Evolutionary conservation across 148 eudicot species (phyloP).

Genomic region (Mesembryanthemum crystallinum): DNA sequence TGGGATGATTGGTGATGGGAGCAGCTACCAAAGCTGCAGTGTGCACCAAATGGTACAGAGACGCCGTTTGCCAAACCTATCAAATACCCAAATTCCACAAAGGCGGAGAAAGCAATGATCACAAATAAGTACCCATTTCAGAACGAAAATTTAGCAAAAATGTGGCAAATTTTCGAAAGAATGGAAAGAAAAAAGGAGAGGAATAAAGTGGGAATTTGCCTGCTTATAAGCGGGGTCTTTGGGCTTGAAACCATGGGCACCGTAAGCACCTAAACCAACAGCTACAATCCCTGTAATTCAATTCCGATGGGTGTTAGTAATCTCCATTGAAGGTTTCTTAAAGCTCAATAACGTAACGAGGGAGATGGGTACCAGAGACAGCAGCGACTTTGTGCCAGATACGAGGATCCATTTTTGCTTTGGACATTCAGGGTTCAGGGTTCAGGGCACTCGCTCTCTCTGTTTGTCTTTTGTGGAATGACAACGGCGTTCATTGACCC

Average conservation of each 20-base stretch:
- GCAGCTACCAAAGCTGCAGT: conserved; percentile 82
- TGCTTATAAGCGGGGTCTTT: conserved; percentile 71
- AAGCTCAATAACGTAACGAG: background rate
- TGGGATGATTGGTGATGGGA: conserved; percentile 65
- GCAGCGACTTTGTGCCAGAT: conserved; percentile 91
- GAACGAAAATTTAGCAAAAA: background rate
- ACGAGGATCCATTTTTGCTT: conserved; percentile 57
- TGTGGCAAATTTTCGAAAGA: no score
- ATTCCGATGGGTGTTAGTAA: background rate
- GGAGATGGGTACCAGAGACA: conserved; percentile 46
- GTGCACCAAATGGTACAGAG: conserved; percentile 85
- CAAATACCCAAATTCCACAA: conserved; percentile 2
- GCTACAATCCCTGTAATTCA: conserved; percentile 61
- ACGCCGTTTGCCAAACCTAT: conserved; percentile 95
- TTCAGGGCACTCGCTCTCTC: background rate
- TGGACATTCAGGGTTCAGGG: background rate
- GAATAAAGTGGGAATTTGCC: conserved; percentile 31
- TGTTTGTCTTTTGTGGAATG: background rate
- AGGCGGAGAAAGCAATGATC: background rate
- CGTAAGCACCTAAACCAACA: conserved; percentile 81
- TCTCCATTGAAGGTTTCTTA: background rate
- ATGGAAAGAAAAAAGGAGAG: background rate
- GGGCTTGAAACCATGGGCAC: conserved; percentile 91
- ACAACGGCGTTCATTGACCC: background rate
- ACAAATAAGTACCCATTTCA: background rate